Base-by-base conservation (phyloP, 1,284 basidiomycete species). In the Rhizopogon parksii region DNA sequence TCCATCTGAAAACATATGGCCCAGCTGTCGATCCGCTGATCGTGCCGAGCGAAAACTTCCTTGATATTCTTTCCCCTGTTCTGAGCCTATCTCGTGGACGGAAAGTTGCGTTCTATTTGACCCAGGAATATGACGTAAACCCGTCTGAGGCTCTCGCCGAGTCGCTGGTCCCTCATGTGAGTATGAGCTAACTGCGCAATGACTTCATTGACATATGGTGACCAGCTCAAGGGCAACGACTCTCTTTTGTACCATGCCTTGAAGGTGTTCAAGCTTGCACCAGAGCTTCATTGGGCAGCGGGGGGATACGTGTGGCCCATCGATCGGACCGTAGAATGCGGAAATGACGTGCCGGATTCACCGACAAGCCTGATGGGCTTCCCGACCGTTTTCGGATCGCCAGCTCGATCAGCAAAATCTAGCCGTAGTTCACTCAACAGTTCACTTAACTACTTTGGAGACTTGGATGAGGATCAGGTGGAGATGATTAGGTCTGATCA, bases 281-380 rank as follows among this genome's bases (percentile, higher is more conserved):
- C 85, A 0, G 84, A 85, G 56, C 74, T 90, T 1, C 82, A 85
- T 50, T 90, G 86, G 83, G 80, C 80, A 17, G 87, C 88, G 24
- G 86, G 86, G 4, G 85, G 85, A 11, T 88, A 84, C 65, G 75
- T 90, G 54, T 90, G 88, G 87, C 82, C 86, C 2, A 74, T 80
- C 32, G 83, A 86, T 58, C 77, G 78, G 50, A 76, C 78, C 0
- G 83, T 88, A 9, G 82, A 87, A 59, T 76, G 81, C 56, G 73
- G 74, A 34, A 71, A 69, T 53, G 79, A 80, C 43, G 67, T 72
- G 47, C 62, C 68, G 25, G 70, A 72, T 11, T 62, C 70, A 35
- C 68, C 68, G 30, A 66, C 63, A 27, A 57, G 61, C 6, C 59
- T 62, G 34, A 62, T 65, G 49, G 60, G 65, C 19, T 60, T 68